Percentiles rank a stretch among this genome's conserved stretches.
Conservation (phyloP, 2,329 filamentous ascomycete species). For the Madurella mycetomatis region DNA sequence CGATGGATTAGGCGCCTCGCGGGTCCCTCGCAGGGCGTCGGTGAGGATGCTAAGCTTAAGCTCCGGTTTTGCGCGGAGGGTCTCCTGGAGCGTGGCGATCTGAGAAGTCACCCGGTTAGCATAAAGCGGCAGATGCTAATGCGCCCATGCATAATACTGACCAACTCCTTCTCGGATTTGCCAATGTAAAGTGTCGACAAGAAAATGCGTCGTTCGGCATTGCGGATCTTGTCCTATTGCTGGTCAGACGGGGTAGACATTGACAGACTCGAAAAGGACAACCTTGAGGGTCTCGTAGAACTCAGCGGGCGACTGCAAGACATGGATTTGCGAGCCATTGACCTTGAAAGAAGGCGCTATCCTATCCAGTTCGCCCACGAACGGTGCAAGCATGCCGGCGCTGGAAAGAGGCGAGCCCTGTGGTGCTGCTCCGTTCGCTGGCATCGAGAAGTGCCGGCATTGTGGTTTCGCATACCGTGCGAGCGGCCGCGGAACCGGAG, state of each 20-base stretch:
- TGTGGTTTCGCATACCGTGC: constrained; percentile 32
- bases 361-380: constrained; percentile 72
- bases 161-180: constrained; percentile 83
- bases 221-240: constrained; percentile 68
- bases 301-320: constrained; percentile 75
- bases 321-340: constrained; percentile 70
- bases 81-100: constrained; percentile 72
- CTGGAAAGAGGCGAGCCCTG: constrained; percentile 25
- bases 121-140: neutral
- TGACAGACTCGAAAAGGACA: constrained; percentile 2
- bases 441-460: constrained; percentile 40
- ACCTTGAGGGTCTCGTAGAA: constrained; percentile 94
- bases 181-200: constrained; percentile 97
- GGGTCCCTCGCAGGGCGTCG: constrained; percentile 83
- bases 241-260: neutral
- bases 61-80: constrained; percentile 67
- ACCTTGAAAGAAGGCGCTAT: constrained; percentile 90
- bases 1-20: constrained; percentile 80
- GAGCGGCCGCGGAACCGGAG: constrained; percentile 15
- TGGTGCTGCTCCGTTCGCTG: constrained; percentile 25
- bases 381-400: constrained; percentile 46
- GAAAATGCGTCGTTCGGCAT: constrained; percentile 76
- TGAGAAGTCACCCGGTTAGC: constrained; percentile 28
- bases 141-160: constrained; percentile 31
- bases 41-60: constrained; percentile 85